phyloP scores from a whole-genome alignment of 805 yeast genomes.

The Starmerella bacillaris region DNA sequence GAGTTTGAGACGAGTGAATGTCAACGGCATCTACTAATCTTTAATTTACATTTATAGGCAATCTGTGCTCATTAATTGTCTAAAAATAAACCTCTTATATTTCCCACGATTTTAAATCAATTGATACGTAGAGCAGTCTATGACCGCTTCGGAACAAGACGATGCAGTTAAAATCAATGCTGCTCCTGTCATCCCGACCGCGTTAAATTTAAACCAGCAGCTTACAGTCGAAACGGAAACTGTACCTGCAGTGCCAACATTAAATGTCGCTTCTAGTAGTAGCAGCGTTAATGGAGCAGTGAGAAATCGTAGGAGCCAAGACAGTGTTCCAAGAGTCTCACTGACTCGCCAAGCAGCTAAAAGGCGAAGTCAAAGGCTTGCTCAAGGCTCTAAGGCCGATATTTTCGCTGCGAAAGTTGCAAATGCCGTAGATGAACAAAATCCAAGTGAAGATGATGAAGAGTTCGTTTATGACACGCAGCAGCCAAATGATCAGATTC shows the following conservation, averaged over 20 bases:
- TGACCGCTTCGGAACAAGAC: too few relatives aligned
- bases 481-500: slow-evolving; percentile 17
- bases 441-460: slow-evolving; percentile 73
- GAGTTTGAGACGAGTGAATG: too few relatives aligned
- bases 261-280: slow-evolving; percentile 19
- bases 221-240: slow-evolving; percentile 44
- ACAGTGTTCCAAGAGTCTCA: slow-evolving; percentile 16
- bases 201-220: slow-evolving; percentile 6
- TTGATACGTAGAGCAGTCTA: too few relatives aligned
- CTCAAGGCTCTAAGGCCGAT: slow-evolving; percentile 59
- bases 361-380: slow-evolving; percentile 23
- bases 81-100: too few relatives aligned
- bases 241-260: slow-evolving; percentile 31
- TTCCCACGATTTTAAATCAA: too few relatives aligned
- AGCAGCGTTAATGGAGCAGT: slow-evolving; percentile 9
- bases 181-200: too few relatives aligned
- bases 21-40: too few relatives aligned
- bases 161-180: too few relatives aligned
- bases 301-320: slow-evolving; percentile 19
- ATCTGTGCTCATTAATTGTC: too few relatives aligned
- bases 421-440: slow-evolving; percentile 66
- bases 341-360: slow-evolving; percentile 22
- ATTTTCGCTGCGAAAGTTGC: slow-evolving; percentile 90
- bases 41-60: too few relatives aligned
- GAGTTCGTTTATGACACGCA: slow-evolving; percentile 78